Percentiles rank a stretch among this genome's conserved stretches.
Evolutionary conservation across 2,329 filamentous ascomycete genomes (phyloP).

Genomic region (Microdochium nivale): DNA sequence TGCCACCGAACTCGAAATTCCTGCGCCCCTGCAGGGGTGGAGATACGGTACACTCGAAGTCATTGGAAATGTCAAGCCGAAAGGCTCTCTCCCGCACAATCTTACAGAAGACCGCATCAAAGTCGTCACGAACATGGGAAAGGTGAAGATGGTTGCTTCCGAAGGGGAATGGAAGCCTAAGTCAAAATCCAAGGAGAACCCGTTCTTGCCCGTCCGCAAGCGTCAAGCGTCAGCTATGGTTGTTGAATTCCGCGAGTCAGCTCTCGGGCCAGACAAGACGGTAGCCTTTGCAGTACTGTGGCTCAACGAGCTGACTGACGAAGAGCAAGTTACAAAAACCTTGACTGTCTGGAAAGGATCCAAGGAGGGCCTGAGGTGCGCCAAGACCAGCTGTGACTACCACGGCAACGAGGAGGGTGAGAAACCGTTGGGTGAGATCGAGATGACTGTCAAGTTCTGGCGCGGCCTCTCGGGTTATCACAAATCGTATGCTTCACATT

Average conservation of each 20-base stretch:
- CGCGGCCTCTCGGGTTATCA: slow-evolving; percentile 53
- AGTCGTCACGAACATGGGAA: slow-evolving; percentile 47
- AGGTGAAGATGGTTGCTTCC: slow-evolving; percentile 48
- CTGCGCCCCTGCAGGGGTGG: slow-evolving; percentile 55
- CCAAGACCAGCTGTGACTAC: slow-evolving; percentile 24
- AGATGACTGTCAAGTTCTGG: slow-evolving; percentile 51
- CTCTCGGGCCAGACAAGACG: slow-evolving; percentile 42
- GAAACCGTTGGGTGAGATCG: slow-evolving; percentile 45
- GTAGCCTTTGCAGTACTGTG: slow-evolving; percentile 57
- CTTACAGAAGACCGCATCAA: slow-evolving; percentile 46
- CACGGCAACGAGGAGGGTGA: slow-evolving; percentile 42
- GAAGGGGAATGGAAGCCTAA: slow-evolving; percentile 44
- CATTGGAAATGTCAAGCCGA: slow-evolving; percentile 38
- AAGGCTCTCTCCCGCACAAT: slow-evolving; percentile 36
- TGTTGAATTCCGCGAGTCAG: slow-evolving; percentile 51
- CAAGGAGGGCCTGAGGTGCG: slow-evolving; percentile 32
- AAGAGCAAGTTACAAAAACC: slow-evolving; percentile 49
- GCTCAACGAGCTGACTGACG: slow-evolving; percentile 62
- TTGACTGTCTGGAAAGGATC: slow-evolving; percentile 61
- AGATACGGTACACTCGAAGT: slow-evolving; percentile 64
- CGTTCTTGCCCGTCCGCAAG: slow-evolving; percentile 49
- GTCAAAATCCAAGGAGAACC: slow-evolving; percentile 25
- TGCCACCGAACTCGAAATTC: slow-evolving; percentile 55
- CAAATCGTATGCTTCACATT: slow-evolving; percentile 38
- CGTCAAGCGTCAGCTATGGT: slow-evolving; percentile 50